Conservation (phyloP, 2,329 filamentous ascomycete genomes). For the Aspergillus ochraceus region DNA sequence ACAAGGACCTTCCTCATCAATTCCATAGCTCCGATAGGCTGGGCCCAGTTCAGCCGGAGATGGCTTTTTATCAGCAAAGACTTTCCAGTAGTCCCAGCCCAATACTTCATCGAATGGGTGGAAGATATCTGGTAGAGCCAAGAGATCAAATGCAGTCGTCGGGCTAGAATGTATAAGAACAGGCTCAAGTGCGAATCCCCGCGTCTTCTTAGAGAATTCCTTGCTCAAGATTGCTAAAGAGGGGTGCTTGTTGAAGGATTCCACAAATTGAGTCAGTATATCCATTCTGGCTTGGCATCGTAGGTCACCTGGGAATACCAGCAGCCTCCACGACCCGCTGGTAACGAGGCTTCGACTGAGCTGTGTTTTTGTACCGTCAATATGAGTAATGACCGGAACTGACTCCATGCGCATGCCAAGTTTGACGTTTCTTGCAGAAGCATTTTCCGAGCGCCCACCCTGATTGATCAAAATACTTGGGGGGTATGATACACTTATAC, state of each 20-base stretch:
- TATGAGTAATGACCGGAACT: conserved; percentile 8
- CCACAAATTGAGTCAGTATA: conserved; percentile 3
- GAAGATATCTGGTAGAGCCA: conserved; percentile 6
- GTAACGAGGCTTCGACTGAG: conserved; percentile 11
- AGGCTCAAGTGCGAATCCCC: background rate
- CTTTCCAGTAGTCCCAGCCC: conserved; percentile 20
- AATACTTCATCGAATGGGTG: conserved; percentile 14
- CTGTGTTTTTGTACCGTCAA: conserved; percentile 7
- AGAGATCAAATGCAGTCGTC: too few relatives aligned
- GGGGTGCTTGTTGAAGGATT: conserved; percentile 1
- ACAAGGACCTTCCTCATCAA: conserved; percentile 9
- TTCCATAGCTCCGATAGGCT: conserved; percentile 15
- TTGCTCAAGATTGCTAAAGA: background rate
- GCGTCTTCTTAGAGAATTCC: background rate
- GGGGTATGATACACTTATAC: too few relatives aligned
- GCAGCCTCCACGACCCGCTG: conserved; percentile 19
- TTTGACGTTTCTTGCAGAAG: conserved; percentile 6
- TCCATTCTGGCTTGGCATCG: background rate
- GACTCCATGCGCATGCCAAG: conserved; percentile 18
- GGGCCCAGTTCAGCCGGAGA: background rate
- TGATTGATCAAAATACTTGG: too few relatives aligned
- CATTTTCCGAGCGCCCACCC: too few relatives aligned
- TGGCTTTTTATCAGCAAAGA: conserved; percentile 15
- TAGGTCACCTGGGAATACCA: conserved; percentile 23
- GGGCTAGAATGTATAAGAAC: conserved; percentile 14